Evolutionary conservation across 192 early-diverging fungal species (phyloP).

Genomic region (Backusella circina): DNA sequence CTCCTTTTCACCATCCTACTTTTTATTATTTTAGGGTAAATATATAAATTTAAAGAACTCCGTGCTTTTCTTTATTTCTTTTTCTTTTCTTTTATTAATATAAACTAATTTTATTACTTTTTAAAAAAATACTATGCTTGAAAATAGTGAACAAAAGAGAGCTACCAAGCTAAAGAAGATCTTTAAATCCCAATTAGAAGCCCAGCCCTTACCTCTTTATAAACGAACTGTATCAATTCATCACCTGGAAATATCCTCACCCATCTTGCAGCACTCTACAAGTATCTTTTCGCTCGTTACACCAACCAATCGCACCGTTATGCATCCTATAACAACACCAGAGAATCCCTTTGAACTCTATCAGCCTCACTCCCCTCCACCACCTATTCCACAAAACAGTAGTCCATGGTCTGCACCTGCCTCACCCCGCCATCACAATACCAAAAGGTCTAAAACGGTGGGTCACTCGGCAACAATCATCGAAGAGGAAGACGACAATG

Average conservation of each 20-base stretch:
- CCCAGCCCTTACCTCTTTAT: neutral
- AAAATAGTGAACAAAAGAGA: slow-evolving; percentile 5
- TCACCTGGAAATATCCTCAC: neutral
- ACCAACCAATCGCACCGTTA: slow-evolving; percentile 1
- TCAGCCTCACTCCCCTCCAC: neutral
- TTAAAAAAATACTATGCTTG: neutral
- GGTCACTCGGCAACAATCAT: neutral
- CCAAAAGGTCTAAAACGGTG: neutral
- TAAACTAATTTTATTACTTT: neutral
- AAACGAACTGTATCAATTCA: neutral
- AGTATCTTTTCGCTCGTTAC: slow-evolving; percentile 15
- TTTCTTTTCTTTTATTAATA: neutral
- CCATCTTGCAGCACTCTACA: slow-evolving; percentile 14
- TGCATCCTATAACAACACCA: neutral
- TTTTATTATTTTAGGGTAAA: neutral
- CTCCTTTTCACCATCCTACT: neutral
- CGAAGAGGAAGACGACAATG: slow-evolving; percentile 5
- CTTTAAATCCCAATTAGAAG: neutral
- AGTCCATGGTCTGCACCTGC: neutral
- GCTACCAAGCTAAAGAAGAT: slow-evolving; percentile 8
- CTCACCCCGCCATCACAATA: neutral
- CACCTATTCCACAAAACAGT: neutral
- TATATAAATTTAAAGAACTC: neutral
- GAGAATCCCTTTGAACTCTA: neutral
- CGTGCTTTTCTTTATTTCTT: neutral